Evolutionary conservation across 2,329 filamentous ascomycete species (phyloP), one percentile per base, ranked within the genome.

Genomic region (Aspergillus novoparasiticus): DNA sequence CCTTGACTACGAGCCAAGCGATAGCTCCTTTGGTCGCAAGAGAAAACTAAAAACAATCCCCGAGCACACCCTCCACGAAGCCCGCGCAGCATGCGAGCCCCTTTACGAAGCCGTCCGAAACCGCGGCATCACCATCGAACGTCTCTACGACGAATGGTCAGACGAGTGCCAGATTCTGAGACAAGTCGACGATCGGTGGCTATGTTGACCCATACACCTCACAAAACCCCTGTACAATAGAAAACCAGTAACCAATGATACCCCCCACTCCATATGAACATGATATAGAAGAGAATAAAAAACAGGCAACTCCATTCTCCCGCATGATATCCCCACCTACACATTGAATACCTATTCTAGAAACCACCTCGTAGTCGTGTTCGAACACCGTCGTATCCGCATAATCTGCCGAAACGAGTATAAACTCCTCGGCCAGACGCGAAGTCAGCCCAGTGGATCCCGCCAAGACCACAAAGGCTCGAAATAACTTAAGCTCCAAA

Each of bases 101-200:
- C 60, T 74, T 4, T 70, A 65, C 53, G 43, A 58, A 8, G 63
- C 55, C 30, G 69, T 62, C 6, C 56, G 59, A 16, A 45, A 58
- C 3, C 67, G 71, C 3, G 72, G 69, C 2, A 60, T 73, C 21
- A 39, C 32, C 1, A 34, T 74, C 5, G 63, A 68, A 28, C 58
- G 53, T 10, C 64, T 73, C 39, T 53, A 64, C 1, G 68, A 69
- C 45, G n/a, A 59, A 19, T 69, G 65, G 60, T 54, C 53, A 12
- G 63, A 68, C 14, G 34, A 28, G 16, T 58, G 48, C 21, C 21
- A 19, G 26, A 11, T 50, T 28, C 55, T 64, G 39, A 57, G 46
- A 57, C 66, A 64, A n/a, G 69, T 72, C 5, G 70, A 72, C 62
- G 57, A 66, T 32, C 68, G 71, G 32, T 72, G 70, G 70, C 51